phyloP scores from a whole-genome alignment of 257 asterid species.

The Phtheirospermum japonicum region DNA sequence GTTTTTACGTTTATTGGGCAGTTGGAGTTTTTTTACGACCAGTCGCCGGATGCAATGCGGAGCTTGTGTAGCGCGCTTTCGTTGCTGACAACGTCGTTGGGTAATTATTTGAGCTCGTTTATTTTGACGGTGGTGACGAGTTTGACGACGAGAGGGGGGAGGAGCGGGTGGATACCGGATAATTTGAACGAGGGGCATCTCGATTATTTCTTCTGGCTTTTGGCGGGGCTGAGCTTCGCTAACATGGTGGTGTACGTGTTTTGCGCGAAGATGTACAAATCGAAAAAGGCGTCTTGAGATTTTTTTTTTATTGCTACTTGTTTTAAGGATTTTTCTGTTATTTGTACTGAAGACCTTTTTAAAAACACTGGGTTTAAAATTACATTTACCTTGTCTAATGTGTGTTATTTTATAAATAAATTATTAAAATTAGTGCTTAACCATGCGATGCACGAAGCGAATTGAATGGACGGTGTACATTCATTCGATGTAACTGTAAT shows the following conservation, averaged over 20 bases:
- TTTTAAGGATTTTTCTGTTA: not conserved
- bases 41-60: conserved; percentile 97
- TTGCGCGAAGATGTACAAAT: conserved; percentile 67
- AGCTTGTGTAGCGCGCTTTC: conserved; percentile 81
- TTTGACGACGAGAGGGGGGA: conserved; percentile 65
- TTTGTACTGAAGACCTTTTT: not conserved
- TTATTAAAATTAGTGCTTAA: too few relatives aligned
- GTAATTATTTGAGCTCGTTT: conserved; percentile 75
- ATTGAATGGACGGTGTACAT: too few relatives aligned
- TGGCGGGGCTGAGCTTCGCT: conserved; percentile 68
- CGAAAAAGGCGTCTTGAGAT: conserved; percentile 55
- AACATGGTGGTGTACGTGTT: conserved; percentile 62
- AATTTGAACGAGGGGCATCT: conserved; percentile 83
- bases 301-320: not conserved
- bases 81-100: conserved; percentile 61
- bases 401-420: too few relatives aligned
- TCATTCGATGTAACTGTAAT: too few relatives aligned
- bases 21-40: conserved; percentile 84
- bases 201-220: conserved; percentile 80
- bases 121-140: conserved; percentile 68
- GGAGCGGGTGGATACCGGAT: conserved; percentile 84
- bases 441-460: too few relatives aligned
- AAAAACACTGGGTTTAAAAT: too few relatives aligned
- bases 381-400: too few relatives aligned
- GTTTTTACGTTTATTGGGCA: conserved; percentile 79